phyloP scores from a whole-genome alignment of 768 basidiomycete genomes.

The Cystobasidium tubakii region DNA sequence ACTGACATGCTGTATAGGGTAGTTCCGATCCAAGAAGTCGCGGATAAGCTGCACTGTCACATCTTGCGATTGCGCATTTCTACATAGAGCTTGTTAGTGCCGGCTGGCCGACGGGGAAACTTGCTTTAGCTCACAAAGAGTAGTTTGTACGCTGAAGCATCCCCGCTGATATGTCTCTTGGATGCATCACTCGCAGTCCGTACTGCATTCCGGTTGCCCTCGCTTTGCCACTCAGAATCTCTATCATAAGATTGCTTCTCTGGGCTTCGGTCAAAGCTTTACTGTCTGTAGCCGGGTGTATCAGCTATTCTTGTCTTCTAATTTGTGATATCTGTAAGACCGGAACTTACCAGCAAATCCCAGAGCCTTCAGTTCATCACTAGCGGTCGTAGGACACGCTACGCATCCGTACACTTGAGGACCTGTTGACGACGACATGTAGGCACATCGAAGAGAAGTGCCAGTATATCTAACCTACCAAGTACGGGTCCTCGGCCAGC shows the following conservation, averaged over 20 bases:
- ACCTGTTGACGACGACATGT: slow-evolving; percentile 42
- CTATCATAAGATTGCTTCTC: slow-evolving; percentile 61
- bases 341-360: slow-evolving; percentile 75
- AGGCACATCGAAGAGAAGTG: neutral
- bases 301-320: neutral
- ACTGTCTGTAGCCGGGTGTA: slow-evolving; percentile 60
- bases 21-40: slow-evolving; percentile 71
- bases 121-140: slow-evolving; percentile 56
- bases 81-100: slow-evolving; percentile 7
- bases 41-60: slow-evolving; percentile 84
- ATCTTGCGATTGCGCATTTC: slow-evolving; percentile 75
- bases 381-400: slow-evolving; percentile 76
- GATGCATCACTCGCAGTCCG: slow-evolving; percentile 59
- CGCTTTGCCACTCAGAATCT: slow-evolving; percentile 57
- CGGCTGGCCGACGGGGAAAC: no score
- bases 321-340: no score
- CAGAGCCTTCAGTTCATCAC: slow-evolving; percentile 64
- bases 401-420: slow-evolving; percentile 95
- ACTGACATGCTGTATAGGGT: slow-evolving; percentile 69
- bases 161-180: slow-evolving; percentile 80
- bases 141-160: slow-evolving; percentile 79
- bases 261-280: slow-evolving; percentile 74
- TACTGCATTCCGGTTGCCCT: slow-evolving; percentile 45
- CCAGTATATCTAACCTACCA: slow-evolving; percentile 52
- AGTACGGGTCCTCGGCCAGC: slow-evolving; percentile 93